phyloP scores from a whole-genome alignment of 495 filamentous ascomycete species.

The Choiromyces venosus region DNA sequence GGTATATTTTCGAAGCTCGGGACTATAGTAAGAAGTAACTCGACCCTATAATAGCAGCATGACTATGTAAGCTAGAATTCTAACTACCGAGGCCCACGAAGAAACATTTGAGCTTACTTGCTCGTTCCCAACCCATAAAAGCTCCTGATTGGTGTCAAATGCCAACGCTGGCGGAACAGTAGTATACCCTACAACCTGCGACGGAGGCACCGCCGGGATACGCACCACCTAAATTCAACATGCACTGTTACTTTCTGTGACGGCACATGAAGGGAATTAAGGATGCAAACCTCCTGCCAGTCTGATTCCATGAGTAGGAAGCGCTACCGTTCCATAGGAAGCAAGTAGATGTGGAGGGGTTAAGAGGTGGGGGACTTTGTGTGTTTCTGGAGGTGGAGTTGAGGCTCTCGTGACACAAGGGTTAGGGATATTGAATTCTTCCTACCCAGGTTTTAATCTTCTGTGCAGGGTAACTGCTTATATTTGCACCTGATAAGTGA shows the following conservation, averaged over 20 bases:
- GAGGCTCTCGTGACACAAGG: not conserved
- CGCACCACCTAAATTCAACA: conserved; percentile 31
- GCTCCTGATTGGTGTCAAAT: conserved; percentile 81
- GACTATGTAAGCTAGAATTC: not conserved
- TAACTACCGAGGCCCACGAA: not conserved
- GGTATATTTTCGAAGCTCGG: conserved; percentile 68
- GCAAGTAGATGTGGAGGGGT: not conserved
- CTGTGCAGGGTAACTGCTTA: not conserved
- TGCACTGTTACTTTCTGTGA: conserved; percentile 8
- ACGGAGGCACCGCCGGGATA: conserved; percentile 30
- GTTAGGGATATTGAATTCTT: not conserved
- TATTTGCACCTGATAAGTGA: not conserved
- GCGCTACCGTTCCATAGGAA: conserved; percentile 25
- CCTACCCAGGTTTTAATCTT: not conserved
- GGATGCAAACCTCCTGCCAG: conserved; percentile 38
- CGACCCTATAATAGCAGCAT: conserved; percentile 57
- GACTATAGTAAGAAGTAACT: conserved; percentile 75
- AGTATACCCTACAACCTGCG: conserved; percentile 25
- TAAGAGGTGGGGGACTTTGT: not conserved
- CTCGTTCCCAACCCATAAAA: conserved; percentile 88
- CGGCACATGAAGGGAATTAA: not conserved
- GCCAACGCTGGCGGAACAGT: conserved; percentile 49
- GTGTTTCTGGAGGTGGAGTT: not conserved
- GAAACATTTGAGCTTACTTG: conserved; percentile 54
- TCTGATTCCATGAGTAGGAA: conserved; percentile 38